Evolutionary conservation across 352 stramenopile genomes (phyloP).

Genomic region (Pythium dissotocum): DNA sequence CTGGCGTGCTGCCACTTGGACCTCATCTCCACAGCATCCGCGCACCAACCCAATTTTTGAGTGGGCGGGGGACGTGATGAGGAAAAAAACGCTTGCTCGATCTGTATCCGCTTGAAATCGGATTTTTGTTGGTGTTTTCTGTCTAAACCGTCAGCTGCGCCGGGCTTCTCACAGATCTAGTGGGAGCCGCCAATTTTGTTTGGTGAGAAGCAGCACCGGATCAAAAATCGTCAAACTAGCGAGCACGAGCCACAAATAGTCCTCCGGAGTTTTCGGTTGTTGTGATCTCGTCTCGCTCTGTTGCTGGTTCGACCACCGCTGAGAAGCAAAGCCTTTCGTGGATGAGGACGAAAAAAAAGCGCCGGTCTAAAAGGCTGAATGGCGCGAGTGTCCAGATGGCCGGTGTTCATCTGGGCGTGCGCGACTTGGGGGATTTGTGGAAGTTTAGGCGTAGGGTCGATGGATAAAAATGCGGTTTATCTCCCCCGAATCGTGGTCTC

Average conservation of each 20-base stretch:
- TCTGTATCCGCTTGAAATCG: not conserved
- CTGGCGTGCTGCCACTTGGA: too few species aligned
- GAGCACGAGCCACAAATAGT: slow-evolving; percentile 4
- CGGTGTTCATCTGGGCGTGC: not conserved
- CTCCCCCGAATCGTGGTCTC: not conserved
- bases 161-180: not conserved
- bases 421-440: not conserved
- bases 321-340: too few species aligned
- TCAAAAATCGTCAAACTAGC: not conserved
- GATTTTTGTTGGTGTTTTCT: slow-evolving; percentile 2
- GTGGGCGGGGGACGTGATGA: not conserved
- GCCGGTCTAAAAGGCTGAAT: slow-evolving; percentile 10
- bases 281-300: not conserved
- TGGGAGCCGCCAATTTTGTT: not conserved
- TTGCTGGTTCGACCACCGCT: not conserved
- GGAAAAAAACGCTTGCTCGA: not conserved
- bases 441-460: not conserved
- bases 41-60: not conserved
- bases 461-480: slow-evolving; percentile 7
- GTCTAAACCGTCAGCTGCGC: not conserved
- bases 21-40: too few species aligned
- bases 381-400: slow-evolving; percentile 8
- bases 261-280: not conserved
- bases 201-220: not conserved
- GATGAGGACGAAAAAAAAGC: not conserved